Evolutionary conservation across 2,329 filamentous ascomycete genomes (phyloP).

Genomic region (Talaromyces sp.): DNA sequence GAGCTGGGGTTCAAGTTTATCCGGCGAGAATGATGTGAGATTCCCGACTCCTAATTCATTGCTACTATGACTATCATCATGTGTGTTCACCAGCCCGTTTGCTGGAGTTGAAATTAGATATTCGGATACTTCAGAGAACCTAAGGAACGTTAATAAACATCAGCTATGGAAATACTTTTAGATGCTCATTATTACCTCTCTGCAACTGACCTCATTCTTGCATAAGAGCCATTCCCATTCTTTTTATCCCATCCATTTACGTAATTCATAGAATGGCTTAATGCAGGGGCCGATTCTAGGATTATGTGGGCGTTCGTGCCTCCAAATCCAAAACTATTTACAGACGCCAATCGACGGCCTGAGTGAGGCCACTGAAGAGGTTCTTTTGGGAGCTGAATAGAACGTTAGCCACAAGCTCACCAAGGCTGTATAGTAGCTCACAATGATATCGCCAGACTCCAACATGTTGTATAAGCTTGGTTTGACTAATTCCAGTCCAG

Average conservation of each 20-base stretch:
- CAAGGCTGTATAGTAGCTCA: neutral
- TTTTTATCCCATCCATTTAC: slow-evolving; percentile 29
- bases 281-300: slow-evolving; percentile 18
- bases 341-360: slow-evolving; percentile 16
- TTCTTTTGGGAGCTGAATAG: neutral
- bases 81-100: neutral
- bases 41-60: neutral
- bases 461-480: neutral
- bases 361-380: neutral
- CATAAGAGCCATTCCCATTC: slow-evolving; percentile 7
- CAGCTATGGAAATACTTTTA: neutral
- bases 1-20: slow-evolving; percentile 26
- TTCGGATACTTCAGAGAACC: neutral
- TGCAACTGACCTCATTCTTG: neutral
- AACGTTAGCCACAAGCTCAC: neutral
- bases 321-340: slow-evolving; percentile 47
- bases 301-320: slow-evolving; percentile 35
- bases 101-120: neutral
- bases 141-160: neutral
- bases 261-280: neutral
- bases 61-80: neutral
- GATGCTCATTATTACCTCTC: neutral
- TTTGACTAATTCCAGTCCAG: slow-evolving; percentile 19
- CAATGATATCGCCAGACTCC: neutral
- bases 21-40: slow-evolving; percentile 16